phyloP scores from a whole-genome alignment of 306 rosid species.

The Glycine tomentella region DNA sequence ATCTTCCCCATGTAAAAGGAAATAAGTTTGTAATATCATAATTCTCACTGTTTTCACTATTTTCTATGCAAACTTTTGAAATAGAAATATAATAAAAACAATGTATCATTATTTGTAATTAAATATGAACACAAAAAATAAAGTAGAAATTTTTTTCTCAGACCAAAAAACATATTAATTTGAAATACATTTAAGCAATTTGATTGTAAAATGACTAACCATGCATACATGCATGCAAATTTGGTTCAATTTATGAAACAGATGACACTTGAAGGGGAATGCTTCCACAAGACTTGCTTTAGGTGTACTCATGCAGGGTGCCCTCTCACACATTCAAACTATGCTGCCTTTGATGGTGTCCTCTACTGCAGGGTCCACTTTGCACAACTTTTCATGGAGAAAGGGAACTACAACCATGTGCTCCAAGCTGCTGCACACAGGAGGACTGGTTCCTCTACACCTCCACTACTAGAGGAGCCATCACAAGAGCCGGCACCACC shows the following conservation, averaged over 20 bases:
- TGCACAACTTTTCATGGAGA: constrained; percentile 94
- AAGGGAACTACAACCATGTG: constrained; percentile 82
- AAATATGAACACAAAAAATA: neutral
- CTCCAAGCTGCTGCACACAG: constrained; percentile 73
- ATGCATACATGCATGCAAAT: neutral
- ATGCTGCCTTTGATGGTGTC: constrained; percentile 92
- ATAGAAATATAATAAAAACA: neutral
- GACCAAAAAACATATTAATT: neutral
- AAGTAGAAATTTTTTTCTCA: too few species aligned
- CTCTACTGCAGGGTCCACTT: constrained; percentile 95
- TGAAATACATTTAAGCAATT: neutral
- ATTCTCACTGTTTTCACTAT: neutral
- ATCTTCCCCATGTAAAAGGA: neutral
- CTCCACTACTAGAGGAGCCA: constrained; percentile 44
- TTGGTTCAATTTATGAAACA: constrained; percentile 30
- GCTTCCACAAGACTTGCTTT: constrained; percentile 89
- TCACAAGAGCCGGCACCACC: neutral
- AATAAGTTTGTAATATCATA: neutral
- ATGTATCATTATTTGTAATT: neutral
- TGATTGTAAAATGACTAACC: constrained; percentile 1
- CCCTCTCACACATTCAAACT: constrained; percentile 80
- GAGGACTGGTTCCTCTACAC: constrained; percentile 59
- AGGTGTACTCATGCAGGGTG: constrained; percentile 99
- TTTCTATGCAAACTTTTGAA: neutral
- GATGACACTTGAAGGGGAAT: constrained; percentile 87